Conservation (phyloP, 2,329 filamentous ascomycete species). For the Aureobasidium sp. region DNA sequence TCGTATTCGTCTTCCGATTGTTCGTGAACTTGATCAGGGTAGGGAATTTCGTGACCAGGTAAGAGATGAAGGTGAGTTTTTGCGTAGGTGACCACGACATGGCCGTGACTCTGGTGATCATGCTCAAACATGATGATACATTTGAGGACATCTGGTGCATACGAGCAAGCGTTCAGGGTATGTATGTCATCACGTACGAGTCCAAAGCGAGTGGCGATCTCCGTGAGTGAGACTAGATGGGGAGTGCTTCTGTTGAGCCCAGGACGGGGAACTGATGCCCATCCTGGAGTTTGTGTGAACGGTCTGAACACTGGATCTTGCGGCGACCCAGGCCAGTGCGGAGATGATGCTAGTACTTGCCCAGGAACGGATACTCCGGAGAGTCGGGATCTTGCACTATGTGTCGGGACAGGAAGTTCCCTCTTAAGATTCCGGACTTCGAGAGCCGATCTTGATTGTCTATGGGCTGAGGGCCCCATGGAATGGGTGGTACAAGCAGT, state of each 20-base stretch:
- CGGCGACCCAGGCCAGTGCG: not conserved
- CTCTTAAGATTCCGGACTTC: not conserved
- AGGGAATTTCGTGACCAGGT: not conserved
- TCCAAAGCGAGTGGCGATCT: not conserved
- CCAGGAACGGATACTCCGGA: not conserved
- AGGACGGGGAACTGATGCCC: not conserved
- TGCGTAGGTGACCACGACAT: not conserved
- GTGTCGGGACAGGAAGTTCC: no score
- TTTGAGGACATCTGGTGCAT: not conserved
- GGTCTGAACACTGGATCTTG: no score
- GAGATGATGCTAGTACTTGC: no score
- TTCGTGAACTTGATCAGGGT: not conserved
- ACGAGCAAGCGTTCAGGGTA: not conserved
- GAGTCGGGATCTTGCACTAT: no score
- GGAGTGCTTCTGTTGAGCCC: no score
- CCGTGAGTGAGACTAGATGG: not conserved
- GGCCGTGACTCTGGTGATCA: not conserved
- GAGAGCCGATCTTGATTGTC: not conserved
- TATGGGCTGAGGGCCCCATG: not conserved
- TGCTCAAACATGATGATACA: not conserved
- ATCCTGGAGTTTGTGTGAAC: not conserved
- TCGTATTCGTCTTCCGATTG: not conserved
- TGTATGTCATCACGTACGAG: not conserved
- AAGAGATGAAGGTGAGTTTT: constrained; percentile 1
- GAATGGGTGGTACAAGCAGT: not conserved